A percentile compares a stretch with the other conserved stretches of the same genome.
Conservation (phyloP, 371 early-diverging fungal species). For the Apophysomyces trapeziformis region DNA sequence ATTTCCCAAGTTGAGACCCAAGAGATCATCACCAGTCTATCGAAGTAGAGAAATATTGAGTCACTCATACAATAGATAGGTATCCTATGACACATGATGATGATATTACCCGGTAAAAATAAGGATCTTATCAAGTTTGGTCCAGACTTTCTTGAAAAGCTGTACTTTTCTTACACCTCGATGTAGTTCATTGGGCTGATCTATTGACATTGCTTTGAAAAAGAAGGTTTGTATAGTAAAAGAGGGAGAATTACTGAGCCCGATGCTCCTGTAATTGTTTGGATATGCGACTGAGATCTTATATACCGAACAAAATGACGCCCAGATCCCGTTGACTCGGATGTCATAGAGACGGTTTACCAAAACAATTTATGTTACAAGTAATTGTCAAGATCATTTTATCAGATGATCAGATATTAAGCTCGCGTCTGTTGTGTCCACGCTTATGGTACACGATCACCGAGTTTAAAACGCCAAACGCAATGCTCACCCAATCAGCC, state of each 20-base stretch:
- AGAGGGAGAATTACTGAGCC: neutral
- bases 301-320: neutral
- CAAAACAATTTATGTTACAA: neutral
- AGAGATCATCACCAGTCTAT: constrained; percentile 28
- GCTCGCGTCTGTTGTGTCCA: no score
- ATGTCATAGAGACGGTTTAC: neutral
- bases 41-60: no score
- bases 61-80: no score
- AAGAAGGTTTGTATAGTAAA: neutral
- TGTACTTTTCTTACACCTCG: constrained; percentile 31
- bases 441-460: no score
- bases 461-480: no score
- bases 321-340: constrained; percentile 1
- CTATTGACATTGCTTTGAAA: neutral
- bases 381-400: neutral
- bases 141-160: constrained; percentile 32
- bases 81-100: no score
- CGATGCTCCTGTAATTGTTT: no score
- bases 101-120: constrained; percentile 27
- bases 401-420: constrained; percentile 7
- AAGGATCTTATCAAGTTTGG: constrained; percentile 21
- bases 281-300: no score
- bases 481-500: no score
- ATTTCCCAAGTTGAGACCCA: constrained; percentile 29
- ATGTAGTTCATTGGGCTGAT: neutral